phyloP scores from a whole-genome alignment of 2,329 filamentous ascomycete genomes.

The Tolypocladium tropicale region DNA sequence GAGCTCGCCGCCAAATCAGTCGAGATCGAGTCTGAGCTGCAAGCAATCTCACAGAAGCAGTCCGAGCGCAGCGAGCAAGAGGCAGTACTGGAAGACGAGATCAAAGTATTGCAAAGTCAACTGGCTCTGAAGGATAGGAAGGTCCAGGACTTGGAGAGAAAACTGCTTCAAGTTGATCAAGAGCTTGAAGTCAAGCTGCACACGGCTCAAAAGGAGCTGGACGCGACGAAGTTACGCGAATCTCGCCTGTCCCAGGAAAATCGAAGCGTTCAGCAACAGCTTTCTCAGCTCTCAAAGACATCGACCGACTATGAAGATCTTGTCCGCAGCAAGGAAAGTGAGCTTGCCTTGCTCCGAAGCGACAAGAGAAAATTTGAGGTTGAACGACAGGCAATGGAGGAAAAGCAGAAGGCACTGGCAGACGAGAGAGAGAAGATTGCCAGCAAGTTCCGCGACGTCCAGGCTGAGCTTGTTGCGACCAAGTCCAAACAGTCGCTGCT shows the following conservation, averaged over 20 bases:
- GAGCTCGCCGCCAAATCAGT: constrained; percentile 57
- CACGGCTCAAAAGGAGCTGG: constrained; percentile 67
- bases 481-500: constrained; percentile 75
- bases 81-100: constrained; percentile 66
- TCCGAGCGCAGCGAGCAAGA: constrained; percentile 69
- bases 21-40: constrained; percentile 60
- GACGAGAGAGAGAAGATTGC: constrained; percentile 73
- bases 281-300: constrained; percentile 78
- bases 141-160: constrained; percentile 73
- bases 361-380: constrained; percentile 78
- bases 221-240: constrained; percentile 62
- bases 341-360: constrained; percentile 71
- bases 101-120: constrained; percentile 87
- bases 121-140: constrained; percentile 83
- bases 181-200: constrained; percentile 81
- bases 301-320: constrained; percentile 94
- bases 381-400: constrained; percentile 68
- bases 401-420: constrained; percentile 62
- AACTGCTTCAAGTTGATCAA: constrained; percentile 75
- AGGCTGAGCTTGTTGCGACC: constrained; percentile 81
- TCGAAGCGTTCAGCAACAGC: constrained; percentile 69
- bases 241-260: constrained; percentile 73
- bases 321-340: constrained; percentile 87
- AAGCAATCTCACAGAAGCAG: constrained; percentile 59
- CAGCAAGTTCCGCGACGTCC: constrained; percentile 67